These are phyloP conservation scores for Coriolopsis trogii DNA, from an alignment of 1,284 basidiomycete species.

Conservation along the genomic window DNA sequence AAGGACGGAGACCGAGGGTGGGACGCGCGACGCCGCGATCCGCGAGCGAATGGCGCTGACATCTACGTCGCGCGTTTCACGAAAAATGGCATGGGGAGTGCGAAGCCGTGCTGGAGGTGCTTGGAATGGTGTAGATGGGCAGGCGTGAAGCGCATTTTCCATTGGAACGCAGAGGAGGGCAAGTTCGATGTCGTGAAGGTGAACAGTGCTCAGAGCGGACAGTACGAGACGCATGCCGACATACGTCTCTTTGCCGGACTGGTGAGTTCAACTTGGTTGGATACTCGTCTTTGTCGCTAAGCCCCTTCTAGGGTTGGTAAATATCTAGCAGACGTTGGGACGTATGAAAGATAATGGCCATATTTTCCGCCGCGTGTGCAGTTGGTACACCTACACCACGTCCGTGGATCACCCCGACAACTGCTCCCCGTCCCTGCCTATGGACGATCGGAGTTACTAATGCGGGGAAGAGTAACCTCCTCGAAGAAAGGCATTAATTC, in stretches of 20 bases:
- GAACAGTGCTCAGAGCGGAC: conserved; percentile 41
- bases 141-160: conserved; percentile 58
- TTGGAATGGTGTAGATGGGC: conserved; percentile 61
- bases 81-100: conserved; percentile 49
- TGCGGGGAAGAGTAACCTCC: conserved; percentile 26
- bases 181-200: conserved; percentile 58
- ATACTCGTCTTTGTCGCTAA: not conserved
- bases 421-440: conserved; percentile 27
- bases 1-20: conserved; percentile 33
- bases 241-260: conserved; percentile 44
- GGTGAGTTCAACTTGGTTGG: conserved; percentile 32
- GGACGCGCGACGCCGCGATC: conserved; percentile 42
- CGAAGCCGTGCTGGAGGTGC: conserved; percentile 58
- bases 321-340: not conserved
- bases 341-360: conserved; percentile 7
- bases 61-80: conserved; percentile 57
- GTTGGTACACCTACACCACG: too few species aligned
- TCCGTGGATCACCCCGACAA: conserved; percentile 25
- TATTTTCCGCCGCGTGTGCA: too few species aligned
- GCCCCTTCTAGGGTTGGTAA: conserved; percentile 24
- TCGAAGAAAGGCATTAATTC: conserved; percentile 21
- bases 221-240: conserved; percentile 53
- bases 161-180: conserved; percentile 48
- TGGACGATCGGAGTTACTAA: conserved; percentile 32
- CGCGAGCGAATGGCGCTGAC: conserved; percentile 54